Evolutionary conservation across 2,329 filamentous ascomycete species (phyloP).

Genomic region (Colletotrichum cuscutae): DNA sequence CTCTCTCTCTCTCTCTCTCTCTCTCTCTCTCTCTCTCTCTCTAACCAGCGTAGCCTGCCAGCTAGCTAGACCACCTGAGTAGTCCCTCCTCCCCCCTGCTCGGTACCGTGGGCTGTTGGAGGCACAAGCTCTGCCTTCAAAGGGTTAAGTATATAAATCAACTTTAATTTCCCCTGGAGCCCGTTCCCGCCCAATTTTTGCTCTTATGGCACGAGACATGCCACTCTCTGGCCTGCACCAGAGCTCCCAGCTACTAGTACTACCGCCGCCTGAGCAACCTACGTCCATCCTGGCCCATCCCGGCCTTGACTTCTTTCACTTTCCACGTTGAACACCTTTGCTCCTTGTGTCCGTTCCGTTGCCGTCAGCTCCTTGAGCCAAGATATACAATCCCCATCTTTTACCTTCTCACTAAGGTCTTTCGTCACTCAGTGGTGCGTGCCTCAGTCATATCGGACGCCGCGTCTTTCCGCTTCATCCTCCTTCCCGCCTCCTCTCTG

Average conservation of each 20-base stretch:
- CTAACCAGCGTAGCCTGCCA: constrained; percentile 5
- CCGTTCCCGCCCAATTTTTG: constrained; percentile 43
- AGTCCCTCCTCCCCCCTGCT: constrained; percentile 14
- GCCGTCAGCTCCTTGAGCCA: constrained; percentile 20
- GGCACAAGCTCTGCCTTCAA: constrained; percentile 38
- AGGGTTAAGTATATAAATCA: constrained; percentile 50
- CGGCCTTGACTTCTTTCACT: constrained; percentile 8
- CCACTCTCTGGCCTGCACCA: constrained; percentile 51
- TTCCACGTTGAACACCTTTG: constrained; percentile 12
- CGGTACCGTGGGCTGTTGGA: constrained; percentile 27
- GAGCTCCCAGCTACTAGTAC: constrained; percentile 40
- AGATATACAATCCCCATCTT: not conserved
- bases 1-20: not conserved
- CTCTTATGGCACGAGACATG: constrained; percentile 55
- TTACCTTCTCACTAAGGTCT: constrained; percentile 17
- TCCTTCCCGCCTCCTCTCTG: constrained; percentile 5
- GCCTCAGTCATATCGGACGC: constrained; percentile 25
- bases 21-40: not conserved
- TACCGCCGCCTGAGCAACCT: constrained; percentile 34
- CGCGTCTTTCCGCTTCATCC: constrained; percentile 3
- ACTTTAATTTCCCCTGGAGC: constrained; percentile 46
- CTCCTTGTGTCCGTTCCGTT: constrained; percentile 13
- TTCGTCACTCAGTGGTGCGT: constrained; percentile 16
- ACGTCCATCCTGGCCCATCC: constrained; percentile 11
- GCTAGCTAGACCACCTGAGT: constrained; percentile 8